Base-by-base conservation (phyloP, 495 filamentous ascomycete genomes). In the Immersiella caudata region DNA sequence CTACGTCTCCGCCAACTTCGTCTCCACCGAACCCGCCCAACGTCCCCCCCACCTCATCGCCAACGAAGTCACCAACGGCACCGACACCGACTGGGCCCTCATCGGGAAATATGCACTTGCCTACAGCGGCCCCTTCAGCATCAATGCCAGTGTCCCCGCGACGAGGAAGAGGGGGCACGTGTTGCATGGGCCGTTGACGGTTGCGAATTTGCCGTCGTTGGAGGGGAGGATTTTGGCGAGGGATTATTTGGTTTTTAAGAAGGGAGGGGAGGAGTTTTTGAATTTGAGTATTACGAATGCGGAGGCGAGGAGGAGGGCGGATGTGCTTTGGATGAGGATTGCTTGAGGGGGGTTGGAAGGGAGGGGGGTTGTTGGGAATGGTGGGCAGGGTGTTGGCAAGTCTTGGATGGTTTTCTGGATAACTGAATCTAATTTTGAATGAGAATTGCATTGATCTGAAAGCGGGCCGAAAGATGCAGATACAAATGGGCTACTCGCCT, bases 1-100 rank as follows among this genome's bases (percentile, higher is more conserved):
- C 52, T 55, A 55, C 52, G 52, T 55, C 52, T 55, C 52, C 21
- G 52, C 52, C 52, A 55, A 55, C 52, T 24, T 55, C 52, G 52
- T 22, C 6, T 55, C 52, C 21, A 55, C 16, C 52, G 20, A 55
- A 2, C 20, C 52, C 20, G 14, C 6, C 1, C 7, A 55, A 26
- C 52, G 52, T 2, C 52, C 52, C 6, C 14, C 24, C 16, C 9
- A 55, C n/a, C 21, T 55, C 21, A 22, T 26, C 6, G 52, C 52
- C 20, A 11, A 11, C 52, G 3, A 11, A 2, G 2, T 7, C 52
- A 6, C 3, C 52, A 55, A 22, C 52, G 52, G 52, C 21, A 55
- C 21, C 16, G 52, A 55, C 21, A 6, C 20, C 52, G 52, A 55
- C 3, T 55, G 52, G 52, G 52, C 52, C 6, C 52, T 12, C 3